Evolutionary conservation across 2,329 filamentous ascomycete genomes (phyloP).

Genomic region (Xylaria sp.): DNA sequence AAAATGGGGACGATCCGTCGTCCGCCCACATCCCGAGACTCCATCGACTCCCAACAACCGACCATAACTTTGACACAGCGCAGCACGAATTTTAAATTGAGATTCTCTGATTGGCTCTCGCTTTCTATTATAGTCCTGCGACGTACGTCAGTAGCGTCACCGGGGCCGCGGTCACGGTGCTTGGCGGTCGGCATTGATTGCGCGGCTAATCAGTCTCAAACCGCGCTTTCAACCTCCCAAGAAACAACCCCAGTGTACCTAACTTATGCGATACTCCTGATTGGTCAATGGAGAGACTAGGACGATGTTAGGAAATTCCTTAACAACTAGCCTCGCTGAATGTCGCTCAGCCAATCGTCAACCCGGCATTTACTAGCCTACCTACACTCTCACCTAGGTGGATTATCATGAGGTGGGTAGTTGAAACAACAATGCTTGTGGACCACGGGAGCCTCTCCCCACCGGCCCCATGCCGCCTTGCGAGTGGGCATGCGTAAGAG

Average conservation of each 20-base stretch:
- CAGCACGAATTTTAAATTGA: constrained; percentile 13
- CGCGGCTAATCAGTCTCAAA: constrained; percentile 9
- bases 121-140: neutral
- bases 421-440: constrained; percentile 6
- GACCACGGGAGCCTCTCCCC: constrained; percentile 14
- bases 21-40: constrained; percentile 13
- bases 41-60: too few relatives aligned
- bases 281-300: neutral
- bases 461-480: constrained; percentile 4
- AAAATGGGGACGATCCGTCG: neutral
- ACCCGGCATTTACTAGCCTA: neutral
- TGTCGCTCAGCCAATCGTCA: neutral
- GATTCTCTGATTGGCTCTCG: constrained; percentile 10
- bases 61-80: neutral
- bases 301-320: neutral
- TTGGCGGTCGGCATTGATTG: constrained; percentile 17
- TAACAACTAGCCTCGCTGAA: neutral
- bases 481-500: constrained; percentile 18
- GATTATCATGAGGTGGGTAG: neutral
- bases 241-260: constrained; percentile 3
- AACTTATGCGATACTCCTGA: constrained; percentile 9
- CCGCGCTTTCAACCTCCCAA: constrained; percentile 3
- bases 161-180: constrained; percentile 5
- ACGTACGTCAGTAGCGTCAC: neutral
- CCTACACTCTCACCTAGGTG: neutral